Evolutionary conservation across 768 basidiomycete genomes (phyloP).

Genomic region (Kwoniella dejecticola): DNA sequence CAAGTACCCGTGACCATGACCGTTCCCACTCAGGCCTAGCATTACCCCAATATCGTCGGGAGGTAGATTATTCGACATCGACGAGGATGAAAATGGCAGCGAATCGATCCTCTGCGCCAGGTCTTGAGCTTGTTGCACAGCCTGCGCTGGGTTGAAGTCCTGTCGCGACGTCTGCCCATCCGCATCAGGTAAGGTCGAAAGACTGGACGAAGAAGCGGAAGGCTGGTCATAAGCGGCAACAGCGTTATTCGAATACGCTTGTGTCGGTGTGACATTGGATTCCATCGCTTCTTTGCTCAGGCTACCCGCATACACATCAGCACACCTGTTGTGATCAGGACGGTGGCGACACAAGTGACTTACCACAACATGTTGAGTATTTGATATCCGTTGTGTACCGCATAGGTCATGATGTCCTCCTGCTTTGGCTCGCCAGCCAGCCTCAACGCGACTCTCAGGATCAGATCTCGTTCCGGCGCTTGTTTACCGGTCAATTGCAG

Average conservation of each 20-base stretch:
- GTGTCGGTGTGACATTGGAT: background rate
- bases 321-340: background rate
- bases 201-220: background rate
- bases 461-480: constrained; percentile 4
- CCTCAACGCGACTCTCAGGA: constrained; percentile 12
- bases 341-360: background rate
- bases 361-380: constrained; percentile 24
- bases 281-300: constrained; percentile 10
- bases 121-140: background rate
- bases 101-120: background rate
- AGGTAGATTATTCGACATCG: background rate
- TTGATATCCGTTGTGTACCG: constrained; percentile 19
- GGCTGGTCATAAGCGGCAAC: background rate
- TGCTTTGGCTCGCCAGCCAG: constrained; percentile 15
- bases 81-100: background rate
- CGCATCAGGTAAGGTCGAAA: background rate
- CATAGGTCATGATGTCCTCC: constrained; percentile 9
- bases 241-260: background rate
- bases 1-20: too few relatives aligned
- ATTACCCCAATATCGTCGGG: constrained; percentile 6
- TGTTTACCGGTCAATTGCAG: constrained; percentile 8
- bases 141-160: background rate
- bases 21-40: constrained; percentile 3
- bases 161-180: background rate
- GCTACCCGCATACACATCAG: background rate